phyloP scores from a whole-genome alignment of 2,329 filamentous ascomycete species.

The Domatiomyces catenatus region DNA sequence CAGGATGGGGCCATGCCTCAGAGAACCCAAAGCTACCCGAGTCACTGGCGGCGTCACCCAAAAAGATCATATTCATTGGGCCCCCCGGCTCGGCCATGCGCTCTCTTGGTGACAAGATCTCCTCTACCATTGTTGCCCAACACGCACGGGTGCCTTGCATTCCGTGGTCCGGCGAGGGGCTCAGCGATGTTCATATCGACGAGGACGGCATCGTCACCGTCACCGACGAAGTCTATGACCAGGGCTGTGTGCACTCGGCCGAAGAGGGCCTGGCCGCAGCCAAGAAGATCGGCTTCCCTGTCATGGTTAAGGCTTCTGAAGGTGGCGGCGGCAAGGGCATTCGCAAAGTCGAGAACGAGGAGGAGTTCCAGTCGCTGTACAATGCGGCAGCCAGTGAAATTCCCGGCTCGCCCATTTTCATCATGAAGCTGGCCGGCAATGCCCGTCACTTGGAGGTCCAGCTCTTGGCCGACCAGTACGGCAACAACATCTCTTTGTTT shows the following conservation, averaged over 20 bases:
- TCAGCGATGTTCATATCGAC: slow-evolving; percentile 66
- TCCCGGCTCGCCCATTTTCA: slow-evolving; percentile 96
- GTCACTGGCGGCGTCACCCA: slow-evolving; percentile 84
- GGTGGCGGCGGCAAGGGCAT: slow-evolving; percentile 99
- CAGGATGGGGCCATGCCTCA: slow-evolving; percentile 96
- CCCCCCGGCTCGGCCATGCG: slow-evolving; percentile 97
- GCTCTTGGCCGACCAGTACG: slow-evolving; percentile 93
- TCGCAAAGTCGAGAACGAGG: slow-evolving; percentile 76
- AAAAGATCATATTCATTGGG: slow-evolving; percentile 98
- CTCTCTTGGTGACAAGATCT: slow-evolving; percentile 98
- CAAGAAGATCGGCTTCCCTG: slow-evolving; percentile 84
- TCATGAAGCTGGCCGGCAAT: slow-evolving; percentile 98
- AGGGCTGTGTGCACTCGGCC: slow-evolving; percentile 80
- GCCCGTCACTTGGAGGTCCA: slow-evolving; percentile 95
- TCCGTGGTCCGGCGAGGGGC: slow-evolving; percentile 95
- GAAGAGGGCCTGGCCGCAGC: slow-evolving; percentile 80
- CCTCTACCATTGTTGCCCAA: slow-evolving; percentile 96
- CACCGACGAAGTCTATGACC: slow-evolving; percentile 65
- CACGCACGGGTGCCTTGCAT: slow-evolving; percentile 94
- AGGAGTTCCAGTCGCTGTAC: slow-evolving; percentile 74
- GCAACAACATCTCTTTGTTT: slow-evolving; percentile 98
- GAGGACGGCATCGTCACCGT: slow-evolving; percentile 82
- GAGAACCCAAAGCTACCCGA: slow-evolving; percentile 97
- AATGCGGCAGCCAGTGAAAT: slow-evolving; percentile 95
- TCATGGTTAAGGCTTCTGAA: slow-evolving; percentile 99